Base-by-base conservation (phyloP, 257 asterid genomes). In the Plectranthus barbatus region DNA sequence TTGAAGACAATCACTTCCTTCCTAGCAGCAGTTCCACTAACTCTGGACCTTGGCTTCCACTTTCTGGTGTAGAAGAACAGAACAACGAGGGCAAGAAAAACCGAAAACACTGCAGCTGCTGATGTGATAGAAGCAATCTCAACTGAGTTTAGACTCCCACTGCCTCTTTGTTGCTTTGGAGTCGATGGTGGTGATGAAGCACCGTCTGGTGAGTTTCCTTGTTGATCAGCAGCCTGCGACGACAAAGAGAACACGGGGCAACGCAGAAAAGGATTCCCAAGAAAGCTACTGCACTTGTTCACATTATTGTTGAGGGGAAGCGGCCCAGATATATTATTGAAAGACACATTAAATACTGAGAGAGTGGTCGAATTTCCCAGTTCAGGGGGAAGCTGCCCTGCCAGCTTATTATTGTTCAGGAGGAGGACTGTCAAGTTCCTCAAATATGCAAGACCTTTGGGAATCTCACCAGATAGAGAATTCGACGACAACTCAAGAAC, bases 41-140 rank as follows among this genome's bases (percentile, higher is more conserved):
- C 96, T 50, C 96, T 62, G 60, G 97, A 90, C 77, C 85, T 81
- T 3, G 97, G 95, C 45, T 82, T 82, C 82, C 82, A 79, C 73
- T 78, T 93, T 51, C 95, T 70, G 9, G 97, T 85, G 81, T 92
- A 89, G 18, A 85, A 68, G 83, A 89, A 84, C 68, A 92, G 84
- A 56, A 82, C 60, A 24, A 84, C 53, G 2, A 92, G 85, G 55
- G 91, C 93, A 10, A 86, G 54, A 19, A 92, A 86, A 42, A 89
- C 97, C 0, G 93, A 83, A 29, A 92, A 75, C 33, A 92, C 84
- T 33, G 91, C 95, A 14, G 95, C 87, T 9, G 94, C 96, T 21
- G 95, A 89, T 9, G 91, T 73, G 60, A 92, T 83, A 5, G 95
- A 86, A 37, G 97, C 96, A 37, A 93, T 87, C 81, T 86, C 94